Base-by-base conservation (phyloP, 257 asterid species). In the Rehmannia glutinosa region DNA sequence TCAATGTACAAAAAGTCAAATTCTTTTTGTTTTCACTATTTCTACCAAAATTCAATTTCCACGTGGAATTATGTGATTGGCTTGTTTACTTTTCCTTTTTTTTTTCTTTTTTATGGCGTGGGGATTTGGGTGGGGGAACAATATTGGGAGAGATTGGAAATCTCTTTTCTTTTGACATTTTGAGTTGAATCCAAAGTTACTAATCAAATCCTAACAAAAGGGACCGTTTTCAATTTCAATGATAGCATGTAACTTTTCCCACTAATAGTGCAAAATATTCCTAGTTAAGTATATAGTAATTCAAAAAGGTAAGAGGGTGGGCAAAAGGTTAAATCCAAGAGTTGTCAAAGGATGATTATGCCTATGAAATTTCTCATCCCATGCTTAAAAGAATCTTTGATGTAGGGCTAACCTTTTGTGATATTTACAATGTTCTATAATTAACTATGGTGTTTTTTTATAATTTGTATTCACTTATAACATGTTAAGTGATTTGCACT, bases 151-250 rank as follows among this genome's bases (percentile, higher is more conserved):
- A 61, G 60, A 68, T 77, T 71, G 70, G 68, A 59, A 59, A 74
- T 71, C 68, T 71, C 66, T 62, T 69, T 54, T 25, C 69, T 75
- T 77, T 81, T 81, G 80, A 72, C 83, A 78, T n/a, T 69, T 78
- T 56, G 76, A 59, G 82, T 69, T 76, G 62, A 69, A 68, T 72
- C 77, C 73, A 75, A 79, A 60, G 71, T 58, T 54, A 24, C 75
- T 50, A 66, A 35, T 80, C 59, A 69, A 73, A 73, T 65, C 80
- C 74, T 57, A 78, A 58, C 71, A 77, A 68, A 70, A 39, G 53
- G 54, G 51, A 66, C 72, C 43, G 33, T 73, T 78, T 66, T 28
- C 46, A 77, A 72, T 59, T 55, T 74, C 69, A 75, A 78, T 56
- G 60, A 71, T 75, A 62, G 70, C 49, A 71, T n/a, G 49, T 66